phyloP scores from a whole-genome alignment of 2,329 filamentous ascomycete genomes.

The Aureobasidium melanogenum region DNA sequence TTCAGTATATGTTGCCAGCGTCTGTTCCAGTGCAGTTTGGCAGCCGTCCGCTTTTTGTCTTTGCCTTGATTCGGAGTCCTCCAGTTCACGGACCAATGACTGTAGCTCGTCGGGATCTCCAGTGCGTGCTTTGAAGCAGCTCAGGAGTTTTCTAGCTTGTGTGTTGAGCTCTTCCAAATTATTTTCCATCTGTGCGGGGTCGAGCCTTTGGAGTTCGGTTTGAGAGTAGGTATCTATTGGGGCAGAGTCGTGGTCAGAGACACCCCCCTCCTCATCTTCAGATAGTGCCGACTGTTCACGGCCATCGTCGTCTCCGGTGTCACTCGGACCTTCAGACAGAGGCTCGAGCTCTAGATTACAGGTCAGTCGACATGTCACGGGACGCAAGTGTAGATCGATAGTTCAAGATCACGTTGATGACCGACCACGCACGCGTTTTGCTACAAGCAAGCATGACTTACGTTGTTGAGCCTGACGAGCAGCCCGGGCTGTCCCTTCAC shows the following conservation, averaged over 20 bases:
- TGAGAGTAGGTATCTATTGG: conserved; percentile 28
- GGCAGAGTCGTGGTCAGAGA: not conserved
- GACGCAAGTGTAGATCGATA: not conserved
- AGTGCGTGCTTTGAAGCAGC: conserved; percentile 22
- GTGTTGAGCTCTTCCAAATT: conserved; percentile 29
- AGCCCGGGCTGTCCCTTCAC: conserved; percentile 16
- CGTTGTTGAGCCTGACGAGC: not conserved
- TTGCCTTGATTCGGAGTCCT: conserved; percentile 29
- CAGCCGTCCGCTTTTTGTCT: conserved; percentile 30
- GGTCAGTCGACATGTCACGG: not conserved
- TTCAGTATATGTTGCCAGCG: conserved; percentile 30
- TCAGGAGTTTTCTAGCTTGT: conserved; percentile 21
- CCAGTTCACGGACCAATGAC: conserved; percentile 23
- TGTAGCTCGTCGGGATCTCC: conserved; percentile 17
- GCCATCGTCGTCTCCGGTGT: not conserved
- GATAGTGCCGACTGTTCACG: not conserved
- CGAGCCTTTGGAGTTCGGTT: conserved; percentile 34
- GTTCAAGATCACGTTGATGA: not conserved
- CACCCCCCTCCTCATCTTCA: not conserved
- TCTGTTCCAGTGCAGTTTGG: conserved; percentile 23
- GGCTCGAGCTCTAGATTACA: not conserved
- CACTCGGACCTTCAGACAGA: not conserved
- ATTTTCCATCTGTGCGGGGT: conserved; percentile 33
- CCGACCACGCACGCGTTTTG: not conserved
- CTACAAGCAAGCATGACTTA: not conserved